Evolutionary conservation across 306 rosid species (phyloP).

Genomic region (Prunus dulcis): DNA sequence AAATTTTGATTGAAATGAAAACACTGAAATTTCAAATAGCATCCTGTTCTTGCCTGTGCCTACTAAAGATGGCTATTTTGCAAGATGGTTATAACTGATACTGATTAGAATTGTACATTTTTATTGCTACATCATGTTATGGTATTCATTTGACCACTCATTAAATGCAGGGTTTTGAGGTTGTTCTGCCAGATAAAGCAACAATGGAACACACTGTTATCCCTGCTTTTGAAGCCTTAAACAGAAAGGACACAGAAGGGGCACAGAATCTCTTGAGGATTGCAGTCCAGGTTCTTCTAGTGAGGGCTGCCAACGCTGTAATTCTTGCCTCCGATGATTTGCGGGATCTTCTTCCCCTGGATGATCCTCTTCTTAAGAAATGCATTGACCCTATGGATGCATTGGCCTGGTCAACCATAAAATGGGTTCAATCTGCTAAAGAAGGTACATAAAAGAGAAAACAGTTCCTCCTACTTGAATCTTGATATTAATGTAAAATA

Average conservation of each 20-base stretch:
- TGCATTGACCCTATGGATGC: slow-evolving; percentile 46
- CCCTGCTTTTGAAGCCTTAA: slow-evolving; percentile 71
- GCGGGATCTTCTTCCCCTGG: slow-evolving; percentile 52
- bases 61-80: background rate
- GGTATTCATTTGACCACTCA: background rate
- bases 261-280: slow-evolving; percentile 68
- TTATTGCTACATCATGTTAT: background rate
- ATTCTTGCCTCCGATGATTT: slow-evolving; percentile 69
- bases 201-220: slow-evolving; percentile 69
- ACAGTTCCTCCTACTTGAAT: background rate
- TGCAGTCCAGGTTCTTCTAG: slow-evolving; percentile 73
- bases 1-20: too few relatives aligned
- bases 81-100: too few relatives aligned
- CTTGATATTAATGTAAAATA: background rate
- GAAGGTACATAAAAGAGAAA: slow-evolving; percentile 11
- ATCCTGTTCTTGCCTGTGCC: background rate
- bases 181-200: slow-evolving; percentile 62
- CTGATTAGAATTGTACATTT: background rate
- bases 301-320: slow-evolving; percentile 60
- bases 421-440: slow-evolving; percentile 33
- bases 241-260: slow-evolving; percentile 71
- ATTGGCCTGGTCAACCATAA: slow-evolving; percentile 40
- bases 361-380: slow-evolving; percentile 50
- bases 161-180: slow-evolving; percentile 70
- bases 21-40: background rate